Percentiles rank a stretch among this genome's conserved stretches.
These are phyloP conservation scores for Drosera capensis DNA, from an alignment of 148 eudicot genomes.

Conservation along the genomic window DNA sequence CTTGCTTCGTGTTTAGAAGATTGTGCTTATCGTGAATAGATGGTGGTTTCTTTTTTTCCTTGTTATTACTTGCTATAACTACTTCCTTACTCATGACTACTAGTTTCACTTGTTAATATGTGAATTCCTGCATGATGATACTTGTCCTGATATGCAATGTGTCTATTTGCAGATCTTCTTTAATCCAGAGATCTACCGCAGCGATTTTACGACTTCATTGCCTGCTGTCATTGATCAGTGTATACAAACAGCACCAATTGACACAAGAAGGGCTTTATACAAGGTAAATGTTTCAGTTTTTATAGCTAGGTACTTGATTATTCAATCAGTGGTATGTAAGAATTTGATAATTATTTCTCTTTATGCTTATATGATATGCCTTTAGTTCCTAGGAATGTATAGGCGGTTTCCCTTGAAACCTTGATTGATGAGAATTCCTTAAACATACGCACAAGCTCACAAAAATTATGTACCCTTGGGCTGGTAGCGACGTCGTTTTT, in stretches of 20 bases:
- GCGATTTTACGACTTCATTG: conserved; percentile 62
- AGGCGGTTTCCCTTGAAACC: too few relatives aligned
- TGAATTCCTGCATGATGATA: background rate
- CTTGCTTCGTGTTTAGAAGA: too few relatives aligned
- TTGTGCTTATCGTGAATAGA: too few relatives aligned
- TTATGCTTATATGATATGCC: too few relatives aligned
- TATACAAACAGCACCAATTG: conserved; percentile 95
- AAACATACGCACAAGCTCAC: too few relatives aligned
- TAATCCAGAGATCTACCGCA: conserved; percentile 79
- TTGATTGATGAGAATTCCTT: too few relatives aligned
- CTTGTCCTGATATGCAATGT: conserved; percentile 4
- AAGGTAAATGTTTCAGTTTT: conserved; percentile 31
- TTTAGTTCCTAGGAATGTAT: too few relatives aligned
- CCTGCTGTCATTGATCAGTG: conserved; percentile 89
- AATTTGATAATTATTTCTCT: background rate
- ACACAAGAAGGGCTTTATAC: conserved; percentile 92
- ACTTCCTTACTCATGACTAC: background rate
- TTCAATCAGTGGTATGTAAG: background rate
- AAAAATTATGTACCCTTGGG: too few relatives aligned
- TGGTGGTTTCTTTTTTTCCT: too few relatives aligned
- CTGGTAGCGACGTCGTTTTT: too few relatives aligned
- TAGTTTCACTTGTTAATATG: background rate
- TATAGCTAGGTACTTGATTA: background rate
- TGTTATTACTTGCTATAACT: too few relatives aligned
- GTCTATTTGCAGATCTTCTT: conserved; percentile 56